Evolutionary conservation across 2,329 filamentous ascomycete genomes (phyloP), one percentile per base, ranked within the genome.

Genomic region (Pseudocercospora ulei): DNA sequence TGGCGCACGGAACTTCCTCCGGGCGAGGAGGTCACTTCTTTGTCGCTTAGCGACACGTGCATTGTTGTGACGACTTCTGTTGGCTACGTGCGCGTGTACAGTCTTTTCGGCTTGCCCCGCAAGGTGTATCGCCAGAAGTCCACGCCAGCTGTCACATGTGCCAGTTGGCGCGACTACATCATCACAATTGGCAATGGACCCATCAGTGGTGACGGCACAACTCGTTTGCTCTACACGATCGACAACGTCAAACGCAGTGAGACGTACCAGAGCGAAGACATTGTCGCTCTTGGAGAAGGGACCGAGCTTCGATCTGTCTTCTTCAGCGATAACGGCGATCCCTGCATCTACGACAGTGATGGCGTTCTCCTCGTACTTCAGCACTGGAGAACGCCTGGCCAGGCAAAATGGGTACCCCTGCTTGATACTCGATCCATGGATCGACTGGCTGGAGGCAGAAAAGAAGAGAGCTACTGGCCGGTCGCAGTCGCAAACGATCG

Each of bases 101-200:
- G 86, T 0, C 71, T 96, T 8, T 96, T 90, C 59, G 90, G 90
- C 16, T 78, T 92, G 20, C 87, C 90, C 0, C 81, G 85, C 51
- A 78, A 82, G 34, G 78, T 98, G 1, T 95, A 93, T 61, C 73
- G 90, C 14, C 86, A 92, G 48, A 96, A 96, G 67, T 87, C 81
- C 62, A 76, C 75, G 2, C 87, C 88, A 1, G 82, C 84, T 35
- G 86, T 98, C 12, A 90, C 86, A 0, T 98, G 90, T 56, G 85
- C 86, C 0, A 88, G 85, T 52, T 96, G 84, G 83, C 74, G 81
- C 49, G 86, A 98, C 66, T 96, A 96, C 60, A 80, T 98, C n/a
- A 73, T 96, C 58, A 95, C 87, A 0, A 76, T 98, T 51, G 88
- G 88, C 38, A 98, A 98, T 54, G 92, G 92, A 0, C 77, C 90